Percentiles rank a stretch among this genome's conserved stretches.
Conservation (phyloP, 2,329 filamentous ascomycete genomes). For the Raffaelea albimanens region DNA sequence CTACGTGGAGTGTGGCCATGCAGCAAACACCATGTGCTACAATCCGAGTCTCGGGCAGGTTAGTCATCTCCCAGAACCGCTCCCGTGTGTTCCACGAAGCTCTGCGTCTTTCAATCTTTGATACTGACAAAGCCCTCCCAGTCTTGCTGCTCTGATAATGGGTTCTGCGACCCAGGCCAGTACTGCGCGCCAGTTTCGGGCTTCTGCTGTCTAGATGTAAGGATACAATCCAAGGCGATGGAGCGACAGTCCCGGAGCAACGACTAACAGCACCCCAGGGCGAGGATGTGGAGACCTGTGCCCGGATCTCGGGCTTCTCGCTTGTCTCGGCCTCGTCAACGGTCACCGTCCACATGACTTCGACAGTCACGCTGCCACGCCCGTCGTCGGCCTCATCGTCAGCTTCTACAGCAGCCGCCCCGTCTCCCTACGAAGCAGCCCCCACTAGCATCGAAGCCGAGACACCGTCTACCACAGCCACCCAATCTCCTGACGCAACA, state of each 20-base stretch:
- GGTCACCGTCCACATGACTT: no score
- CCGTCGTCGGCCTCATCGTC: no score
- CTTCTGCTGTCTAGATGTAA: slow-evolving; percentile 27
- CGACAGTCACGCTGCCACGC: no score
- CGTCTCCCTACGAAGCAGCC: no score
- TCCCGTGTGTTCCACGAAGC: background rate
- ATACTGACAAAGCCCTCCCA: no score
- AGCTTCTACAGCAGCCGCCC: no score
- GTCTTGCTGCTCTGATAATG: slow-evolving; percentile 26
- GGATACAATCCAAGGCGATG: slow-evolving; percentile 2
- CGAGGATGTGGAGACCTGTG: slow-evolving; percentile 25
- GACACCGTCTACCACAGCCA: no score
- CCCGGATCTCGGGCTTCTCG: slow-evolving; percentile 22
- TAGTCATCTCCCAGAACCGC: slow-evolving; percentile 8
- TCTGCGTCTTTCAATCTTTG: no score
- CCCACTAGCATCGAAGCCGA: no score
- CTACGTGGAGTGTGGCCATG: slow-evolving; percentile 17
- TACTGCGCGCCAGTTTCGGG: slow-evolving; percentile 28
- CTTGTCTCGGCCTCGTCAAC: slow-evolving; percentile 10
- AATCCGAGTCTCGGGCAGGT: slow-evolving; percentile 25
- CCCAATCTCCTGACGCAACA: no score
- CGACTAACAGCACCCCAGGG: slow-evolving; percentile 16
- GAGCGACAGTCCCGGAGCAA: background rate
- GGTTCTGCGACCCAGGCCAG: slow-evolving; percentile 24
- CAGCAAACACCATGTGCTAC: slow-evolving; percentile 23